Conservation (phyloP, 345 rosid species). For the Rhodamnia rubescens region DNA sequence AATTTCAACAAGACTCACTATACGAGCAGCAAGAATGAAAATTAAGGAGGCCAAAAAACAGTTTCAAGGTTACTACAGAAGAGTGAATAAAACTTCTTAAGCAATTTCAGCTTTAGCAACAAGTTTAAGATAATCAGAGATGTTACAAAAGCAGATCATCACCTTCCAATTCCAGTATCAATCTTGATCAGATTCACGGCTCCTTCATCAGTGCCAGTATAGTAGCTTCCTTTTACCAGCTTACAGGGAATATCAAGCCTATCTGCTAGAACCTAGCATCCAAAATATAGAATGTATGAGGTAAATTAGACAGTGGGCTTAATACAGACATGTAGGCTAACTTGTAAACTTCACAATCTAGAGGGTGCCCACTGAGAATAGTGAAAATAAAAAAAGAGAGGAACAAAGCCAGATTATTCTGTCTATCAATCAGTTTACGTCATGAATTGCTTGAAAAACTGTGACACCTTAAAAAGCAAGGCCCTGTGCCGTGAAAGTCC, state of each 20-base stretch:
- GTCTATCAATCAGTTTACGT: background rate
- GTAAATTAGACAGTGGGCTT: background rate
- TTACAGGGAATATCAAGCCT: constrained; percentile 79
- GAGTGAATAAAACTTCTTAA: background rate
- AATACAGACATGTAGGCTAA: background rate
- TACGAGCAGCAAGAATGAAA: background rate
- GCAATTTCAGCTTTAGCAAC: background rate
- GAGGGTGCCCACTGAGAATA: background rate
- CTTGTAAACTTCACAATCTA: background rate
- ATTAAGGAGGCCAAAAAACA: background rate
- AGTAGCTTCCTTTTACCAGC: constrained; percentile 94
- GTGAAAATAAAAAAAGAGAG: background rate
- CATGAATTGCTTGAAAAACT: background rate
- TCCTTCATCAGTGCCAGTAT: constrained; percentile 96
- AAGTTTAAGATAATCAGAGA: background rate
- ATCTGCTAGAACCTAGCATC: constrained; percentile 77
- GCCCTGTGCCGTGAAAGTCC: constrained; percentile 98
- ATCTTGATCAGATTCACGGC: constrained; percentile 79
- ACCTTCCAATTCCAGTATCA: constrained; percentile 69
- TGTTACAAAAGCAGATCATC: constrained; percentile 1
- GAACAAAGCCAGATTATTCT: background rate
- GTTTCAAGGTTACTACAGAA: background rate
- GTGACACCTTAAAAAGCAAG: constrained; percentile 80
- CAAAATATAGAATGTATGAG: background rate
- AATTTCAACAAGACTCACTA: background rate